Base-by-base conservation (phyloP, 768 basidiomycete genomes). In the Lanmaoa pseudosensibilis region DNA sequence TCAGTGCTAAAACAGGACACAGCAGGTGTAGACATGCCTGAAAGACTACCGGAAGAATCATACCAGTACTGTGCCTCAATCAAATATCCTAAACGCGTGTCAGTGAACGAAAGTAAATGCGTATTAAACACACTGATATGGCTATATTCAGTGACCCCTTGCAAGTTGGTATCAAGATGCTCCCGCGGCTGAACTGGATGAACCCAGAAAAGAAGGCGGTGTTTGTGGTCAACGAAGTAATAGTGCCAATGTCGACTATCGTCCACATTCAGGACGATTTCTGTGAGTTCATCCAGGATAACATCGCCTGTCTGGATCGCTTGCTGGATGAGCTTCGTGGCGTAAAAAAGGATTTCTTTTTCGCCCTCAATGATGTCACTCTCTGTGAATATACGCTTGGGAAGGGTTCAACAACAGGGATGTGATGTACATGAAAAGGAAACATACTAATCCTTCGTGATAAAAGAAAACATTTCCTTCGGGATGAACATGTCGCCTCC, bases 171-270 rank as follows among this genome's bases (percentile, higher is more conserved):
- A 23, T 7, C 19, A 3, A 63, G 50, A 0, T 21, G 12, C 15
- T 32, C 37, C 49, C 18, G 37, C 4, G 34, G n/a, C 10, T 4
- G 8, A 0, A 65, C 32, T 3, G 15, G 6, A 3, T 61, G 45
- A 16, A 63, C 19, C 63, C 62, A 63, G 23, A 65, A 65, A 13
- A 65, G 52, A 38, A 63, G 63, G 27, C 36, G 58, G 21, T 60
- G 10, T 7, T 18, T 41, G 34, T 63, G 63, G 49, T 63, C 63
- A 18, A 57, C 62, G 37, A 64, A 63, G 36, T 64, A 58, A 46
- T 63, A 65, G n/a, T 19, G 15, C 44, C 63, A 65, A 21, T 1
- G 2, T 8, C 8, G 21, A n/a, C 2, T 4, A 6, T 45, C 36
- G 8, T 57, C 52, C 33, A 65, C 41, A 9, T 62, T 57, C 10